These are phyloP conservation scores for Hypoxylon sp. DNA, from an alignment of 2,329 filamentous ascomycete genomes.

Conservation along the genomic window DNA sequence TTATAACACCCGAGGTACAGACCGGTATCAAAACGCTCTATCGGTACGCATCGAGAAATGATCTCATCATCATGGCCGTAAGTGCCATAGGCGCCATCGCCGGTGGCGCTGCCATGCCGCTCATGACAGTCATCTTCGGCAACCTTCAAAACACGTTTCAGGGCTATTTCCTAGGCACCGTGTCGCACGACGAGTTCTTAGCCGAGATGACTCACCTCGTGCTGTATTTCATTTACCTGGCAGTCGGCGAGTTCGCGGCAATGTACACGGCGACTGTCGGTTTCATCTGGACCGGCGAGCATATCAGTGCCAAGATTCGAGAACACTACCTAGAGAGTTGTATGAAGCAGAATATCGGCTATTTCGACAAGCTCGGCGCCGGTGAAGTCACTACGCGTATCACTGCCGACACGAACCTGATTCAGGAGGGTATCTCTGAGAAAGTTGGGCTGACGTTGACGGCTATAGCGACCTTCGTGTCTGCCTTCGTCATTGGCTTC, in stretches of 20 bases:
- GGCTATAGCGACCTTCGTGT: conserved; percentile 84
- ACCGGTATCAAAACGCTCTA: conserved; percentile 75
- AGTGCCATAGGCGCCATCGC: conserved; percentile 75
- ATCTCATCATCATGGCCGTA: conserved; percentile 73
- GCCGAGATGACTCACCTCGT: conserved; percentile 72
- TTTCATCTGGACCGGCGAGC: conserved; percentile 89
- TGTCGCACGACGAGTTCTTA: conserved; percentile 69
- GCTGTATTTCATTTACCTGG: conserved; percentile 88
- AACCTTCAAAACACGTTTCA: conserved; percentile 80
- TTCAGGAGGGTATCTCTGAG: conserved; percentile 94
- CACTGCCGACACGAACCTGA: conserved; percentile 91
- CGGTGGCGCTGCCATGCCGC: conserved; percentile 79
- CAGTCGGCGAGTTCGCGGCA: conserved; percentile 81
- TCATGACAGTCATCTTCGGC: conserved; percentile 88
- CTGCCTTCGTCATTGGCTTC: conserved; percentile 92
- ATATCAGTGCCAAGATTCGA: conserved; percentile 82
- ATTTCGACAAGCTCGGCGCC: conserved; percentile 92
- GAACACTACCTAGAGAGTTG: conserved; percentile 87
- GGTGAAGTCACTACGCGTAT: conserved; percentile 96
- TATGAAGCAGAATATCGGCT: conserved; percentile 89
- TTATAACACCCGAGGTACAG: conserved; percentile 73
- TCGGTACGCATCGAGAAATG: conserved; percentile 76
- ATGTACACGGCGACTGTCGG: conserved; percentile 86
- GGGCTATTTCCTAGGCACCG: conserved; percentile 66
- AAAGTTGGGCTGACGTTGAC: conserved; percentile 85